Evolutionary conservation across 176 grass and related monocot genomes (phyloP), one percentile per base, ranked within the genome.

Genomic region (Alopecurus myosuroides): DNA sequence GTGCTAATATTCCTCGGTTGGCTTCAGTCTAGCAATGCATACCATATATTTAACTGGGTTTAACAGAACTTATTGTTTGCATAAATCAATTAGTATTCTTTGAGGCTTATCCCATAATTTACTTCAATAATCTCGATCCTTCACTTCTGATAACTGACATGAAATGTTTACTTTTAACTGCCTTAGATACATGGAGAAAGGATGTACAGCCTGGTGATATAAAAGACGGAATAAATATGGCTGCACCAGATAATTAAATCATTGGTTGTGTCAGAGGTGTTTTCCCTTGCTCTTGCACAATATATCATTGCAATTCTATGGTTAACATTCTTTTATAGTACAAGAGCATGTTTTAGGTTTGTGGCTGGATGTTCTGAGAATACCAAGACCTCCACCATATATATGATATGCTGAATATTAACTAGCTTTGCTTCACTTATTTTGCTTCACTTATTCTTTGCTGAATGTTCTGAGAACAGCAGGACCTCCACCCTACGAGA

Each of bases 141-240:
- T 1, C 31, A 34, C 73, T 85, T 65, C 17, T 87, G 40, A 15
- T 64, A 40, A 36, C 25, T 80, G 48, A 78, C 22, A 30, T 65
- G 14, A 50, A 73, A 34, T 84, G 18, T 45, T 84, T 86, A 63
- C 19, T 76, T 13, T 65, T 85, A 33, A 29, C 58, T 82, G 5
- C 48, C 68, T 70, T 77, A 98, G 93, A 95, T 93, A 98, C 93
- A 49, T 98, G 97, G 93, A 95, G 93, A 70, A 98, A 92, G 74
- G 93, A 98, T 80, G 86, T 98, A 5, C 87, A 81, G 68, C 49
- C 90, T 84, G 56, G 19, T 49, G 87, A 95, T 36, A 89, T 98
- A 85, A 90, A 82, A 69, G 74, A 71, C 0, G 4, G 82, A 62
- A 95, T 98, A 85, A 88, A 90, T 35, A 66, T 89, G 85, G 89